Evolutionary conservation across 257 asterid species (phyloP), one percentile per base, ranked within the genome.

Genomic region (Rehmannia glutinosa): DNA sequence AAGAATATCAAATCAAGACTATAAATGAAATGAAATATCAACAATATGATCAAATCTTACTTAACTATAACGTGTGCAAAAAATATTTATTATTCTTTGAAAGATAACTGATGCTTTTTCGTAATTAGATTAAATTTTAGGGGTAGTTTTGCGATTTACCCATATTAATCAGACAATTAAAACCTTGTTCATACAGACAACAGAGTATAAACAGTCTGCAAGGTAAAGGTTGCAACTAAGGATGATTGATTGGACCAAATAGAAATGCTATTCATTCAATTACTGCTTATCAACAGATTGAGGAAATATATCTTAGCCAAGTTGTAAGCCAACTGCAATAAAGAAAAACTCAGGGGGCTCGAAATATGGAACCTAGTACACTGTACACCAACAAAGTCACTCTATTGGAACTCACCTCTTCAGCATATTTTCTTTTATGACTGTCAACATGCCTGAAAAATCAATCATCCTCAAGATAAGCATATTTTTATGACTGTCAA

Each of bases 401-500:
- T 46, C 33, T 12, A 56, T 32, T 54, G 51, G 68, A 64, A 79
- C 95, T 71, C 64, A 87, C 98, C 95, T 87, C 87, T 60, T 89
- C 98, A 36, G 97, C 97, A 72, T 84, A 89, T 78, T 89, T 89
- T 69, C 88, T 86, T 87, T 92, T 92, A 57, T 72, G 82, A 77
- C 70, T 73, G 69, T 84, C 93, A 38, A 80, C 83, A 67, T 87
- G 87, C 95, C 98, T 92, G 87, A 73, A 83, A 75, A 78, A 69
- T 69, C 32, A 33, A 64, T 55, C 70, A 64, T 30, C 21, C 53
- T 65, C 33, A 61, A 38, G 20, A 35, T 75, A 50, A 79, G 60
- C n/a, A n/a, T n/a, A n/a, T n/a, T n/a, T n/a, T n/a, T n/a, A n/a
- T n/a, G n/a, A n/a, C n/a, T n/a, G n/a, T n/a, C n/a, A n/a, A n/a